Conservation (phyloP, 192 early-diverging fungal genomes). For the Coemansia sp. region DNA sequence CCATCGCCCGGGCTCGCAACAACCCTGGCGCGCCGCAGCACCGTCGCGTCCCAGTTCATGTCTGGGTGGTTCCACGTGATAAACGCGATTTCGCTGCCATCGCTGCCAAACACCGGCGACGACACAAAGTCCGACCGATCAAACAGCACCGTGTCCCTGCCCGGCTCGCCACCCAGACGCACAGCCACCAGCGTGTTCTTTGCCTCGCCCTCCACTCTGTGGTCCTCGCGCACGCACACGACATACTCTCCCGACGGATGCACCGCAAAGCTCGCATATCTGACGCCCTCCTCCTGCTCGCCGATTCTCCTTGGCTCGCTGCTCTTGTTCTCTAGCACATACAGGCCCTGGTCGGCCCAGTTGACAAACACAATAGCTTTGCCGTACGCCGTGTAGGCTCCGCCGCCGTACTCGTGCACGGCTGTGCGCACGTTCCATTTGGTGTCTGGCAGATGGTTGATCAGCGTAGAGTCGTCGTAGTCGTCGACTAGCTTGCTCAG, state of each 20-base stretch:
- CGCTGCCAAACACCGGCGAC: conserved; percentile 59
- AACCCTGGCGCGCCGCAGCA: conserved; percentile 56
- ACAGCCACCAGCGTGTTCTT: conserved; percentile 63
- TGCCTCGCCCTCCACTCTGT: conserved; percentile 55
- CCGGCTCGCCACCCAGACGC: conserved; percentile 27
- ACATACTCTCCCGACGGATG: conserved; percentile 59
- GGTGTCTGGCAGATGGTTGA: conserved; percentile 31
- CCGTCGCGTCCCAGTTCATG: conserved; percentile 81
- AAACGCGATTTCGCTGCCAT: conserved; percentile 60
- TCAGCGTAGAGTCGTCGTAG: conserved; percentile 20
- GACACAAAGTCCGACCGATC: conserved; percentile 69
- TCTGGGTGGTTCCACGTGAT: conserved; percentile 72
- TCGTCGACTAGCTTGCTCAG: conserved; percentile 39
- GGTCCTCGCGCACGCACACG: conserved; percentile 72
- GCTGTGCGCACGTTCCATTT: conserved; percentile 66
- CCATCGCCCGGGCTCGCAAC: background rate
- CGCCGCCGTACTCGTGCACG: conserved; percentile 82
- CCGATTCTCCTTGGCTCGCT: conserved; percentile 46
- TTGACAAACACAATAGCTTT: conserved; percentile 67
- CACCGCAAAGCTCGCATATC: conserved; percentile 69
- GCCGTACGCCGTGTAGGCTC: conserved; percentile 59
- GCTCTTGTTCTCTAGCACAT: conserved; percentile 42
- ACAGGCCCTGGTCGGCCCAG: conserved; percentile 59
- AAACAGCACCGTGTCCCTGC: conserved; percentile 49
- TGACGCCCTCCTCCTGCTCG: conserved; percentile 46